Evolutionary conservation across 2,329 filamentous ascomycete species (phyloP), one percentile per base, ranked within the genome.

Genomic region (Verticillium albo-atrum): DNA sequence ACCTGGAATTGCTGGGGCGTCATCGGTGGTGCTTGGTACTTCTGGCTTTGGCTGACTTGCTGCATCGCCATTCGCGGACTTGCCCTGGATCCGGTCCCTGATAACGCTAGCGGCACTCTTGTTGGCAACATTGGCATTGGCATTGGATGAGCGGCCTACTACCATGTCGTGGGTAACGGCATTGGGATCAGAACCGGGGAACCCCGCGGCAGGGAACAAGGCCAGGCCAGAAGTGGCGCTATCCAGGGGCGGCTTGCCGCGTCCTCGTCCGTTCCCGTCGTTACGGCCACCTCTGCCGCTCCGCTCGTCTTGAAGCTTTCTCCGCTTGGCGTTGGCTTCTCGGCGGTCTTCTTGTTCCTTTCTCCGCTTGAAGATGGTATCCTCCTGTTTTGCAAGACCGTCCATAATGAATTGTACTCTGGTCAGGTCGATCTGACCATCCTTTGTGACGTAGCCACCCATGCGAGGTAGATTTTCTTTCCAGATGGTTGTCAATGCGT

Each of bases 401-500:
- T 89, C 83, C 55, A 99, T 79, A 68, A 99, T 98, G 66, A 89
- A 82, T 71, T 99, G 95, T 10, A 92, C 93, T 67, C 90, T 86
- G 60, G 88, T 85, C 60, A 99, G 83, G 71, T 98, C 90, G 62
- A 98, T 92, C 67, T 90, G 88, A 2, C 95, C 95, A 75, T 99
- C 94, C 71, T 96, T 94, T 51, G 95, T 99, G 56, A 99, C 83
- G 73, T 97, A 99, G 14, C 95, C 95, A 53, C 92, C 93, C 92
- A 99, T 97, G 42, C 84, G 74, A 4, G 92, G 89, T 23, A 98
- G 80, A 64, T 96, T 96, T 66, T 97, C 92, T 70, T 91, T 89
- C 95, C 96, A 99, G 59, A 99, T 95, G n/a, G 91, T 89, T 65
- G 93, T 96, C 59, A 99, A 81, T 1, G 93, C 96, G 71, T 99